phyloP scores from a whole-genome alignment of 305 asterid genomes.

The Solanum hybrid region DNA sequence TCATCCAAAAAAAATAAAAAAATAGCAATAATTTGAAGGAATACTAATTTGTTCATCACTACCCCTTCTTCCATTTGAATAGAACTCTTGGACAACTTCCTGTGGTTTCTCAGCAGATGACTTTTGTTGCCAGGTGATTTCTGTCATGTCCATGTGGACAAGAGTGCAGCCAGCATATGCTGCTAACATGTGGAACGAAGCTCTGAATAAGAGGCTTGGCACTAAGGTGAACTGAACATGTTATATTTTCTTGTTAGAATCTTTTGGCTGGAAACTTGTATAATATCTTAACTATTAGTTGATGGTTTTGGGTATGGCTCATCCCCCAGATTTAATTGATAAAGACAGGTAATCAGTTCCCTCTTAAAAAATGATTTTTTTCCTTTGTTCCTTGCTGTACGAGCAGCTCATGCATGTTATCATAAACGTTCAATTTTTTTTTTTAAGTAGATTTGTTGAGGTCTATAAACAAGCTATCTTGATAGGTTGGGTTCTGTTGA shows the following conservation, averaged over 20 bases:
- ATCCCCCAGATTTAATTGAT: neutral
- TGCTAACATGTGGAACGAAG: constrained; percentile 99
- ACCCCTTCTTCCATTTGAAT: neutral
- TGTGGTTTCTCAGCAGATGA: constrained; percentile 5
- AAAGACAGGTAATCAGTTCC: neutral
- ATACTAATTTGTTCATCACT: neutral
- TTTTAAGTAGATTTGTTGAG: neutral
- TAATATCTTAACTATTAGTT: neutral
- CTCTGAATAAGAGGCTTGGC: constrained; percentile 95
- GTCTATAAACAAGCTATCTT: neutral
- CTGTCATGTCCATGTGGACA: constrained; percentile 99
- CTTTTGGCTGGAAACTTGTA: neutral
- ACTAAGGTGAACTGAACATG: constrained; percentile 53
- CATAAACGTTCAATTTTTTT: neutral
- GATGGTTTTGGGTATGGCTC: neutral
- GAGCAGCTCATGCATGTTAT: neutral
- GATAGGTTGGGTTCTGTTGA: neutral
- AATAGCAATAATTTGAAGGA: neutral
- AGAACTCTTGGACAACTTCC: neutral
- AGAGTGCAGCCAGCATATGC: constrained; percentile 99
- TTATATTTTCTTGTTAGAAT: neutral
- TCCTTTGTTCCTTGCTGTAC: neutral
- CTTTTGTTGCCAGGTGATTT: constrained; percentile 59
- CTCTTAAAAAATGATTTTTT: neutral
- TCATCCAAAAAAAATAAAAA: too few species aligned